Conservation (phyloP, 768 basidiomycete genomes). For the Hygrocybe coccinea region DNA sequence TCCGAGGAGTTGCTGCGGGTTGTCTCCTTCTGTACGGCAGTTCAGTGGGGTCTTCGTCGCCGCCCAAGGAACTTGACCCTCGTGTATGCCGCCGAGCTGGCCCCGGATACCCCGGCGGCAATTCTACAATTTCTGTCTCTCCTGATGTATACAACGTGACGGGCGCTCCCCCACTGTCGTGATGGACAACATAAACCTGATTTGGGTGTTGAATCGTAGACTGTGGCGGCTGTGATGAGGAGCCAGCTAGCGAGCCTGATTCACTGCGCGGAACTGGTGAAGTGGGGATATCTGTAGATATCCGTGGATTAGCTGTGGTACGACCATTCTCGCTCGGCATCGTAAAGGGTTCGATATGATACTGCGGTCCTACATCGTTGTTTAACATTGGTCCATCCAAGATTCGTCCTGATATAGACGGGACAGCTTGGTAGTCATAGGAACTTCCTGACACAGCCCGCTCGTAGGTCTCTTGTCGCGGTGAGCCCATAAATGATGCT, state of each 20-base stretch:
- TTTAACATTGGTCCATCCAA: too few relatives aligned
- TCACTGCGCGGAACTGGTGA: slow-evolving; percentile 7
- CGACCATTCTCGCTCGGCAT: slow-evolving; percentile 36
- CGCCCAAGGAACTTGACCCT: neutral
- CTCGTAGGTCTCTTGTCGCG: too few relatives aligned
- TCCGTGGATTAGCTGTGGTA: neutral
- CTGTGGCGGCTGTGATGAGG: too few relatives aligned
- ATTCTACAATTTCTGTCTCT: slow-evolving; percentile 54
- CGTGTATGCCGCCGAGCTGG: neutral
- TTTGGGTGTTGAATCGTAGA: slow-evolving; percentile 4
- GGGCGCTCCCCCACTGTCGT: slow-evolving; percentile 53
- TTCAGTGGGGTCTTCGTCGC: slow-evolving; percentile 4
- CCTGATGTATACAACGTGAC: slow-evolving; percentile 54
- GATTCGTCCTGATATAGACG: neutral
- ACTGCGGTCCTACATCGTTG: slow-evolving; percentile 11
- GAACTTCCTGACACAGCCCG: too few relatives aligned
- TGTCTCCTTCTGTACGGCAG: neutral
- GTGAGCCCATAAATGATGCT: too few relatives aligned
- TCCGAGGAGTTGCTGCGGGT: neutral
- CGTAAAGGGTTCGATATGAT: slow-evolving; percentile 43
- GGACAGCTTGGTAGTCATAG: too few relatives aligned
- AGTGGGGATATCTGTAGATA: neutral
- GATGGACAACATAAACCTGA: slow-evolving; percentile 56
- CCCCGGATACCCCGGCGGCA: slow-evolving; percentile 49
- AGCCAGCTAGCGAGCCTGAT: slow-evolving; percentile 5